Evolutionary conservation across 495 filamentous ascomycete genomes (phyloP), one percentile per base, ranked within the genome.

Genomic region (Penicillium subrubescens): DNA sequence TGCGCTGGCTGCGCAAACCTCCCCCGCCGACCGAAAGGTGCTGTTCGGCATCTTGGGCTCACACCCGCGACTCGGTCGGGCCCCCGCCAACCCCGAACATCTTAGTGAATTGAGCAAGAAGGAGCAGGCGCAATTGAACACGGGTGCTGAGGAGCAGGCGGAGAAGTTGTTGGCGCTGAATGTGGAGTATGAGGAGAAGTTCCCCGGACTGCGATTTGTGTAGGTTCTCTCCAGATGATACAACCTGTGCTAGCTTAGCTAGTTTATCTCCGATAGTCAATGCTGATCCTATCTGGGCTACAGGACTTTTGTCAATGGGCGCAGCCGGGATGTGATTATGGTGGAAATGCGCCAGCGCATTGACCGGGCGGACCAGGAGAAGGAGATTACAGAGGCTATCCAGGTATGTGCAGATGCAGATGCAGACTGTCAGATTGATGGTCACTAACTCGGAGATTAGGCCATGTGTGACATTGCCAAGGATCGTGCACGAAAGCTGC

Each of bases 131-230:
- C 86, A 90, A 67, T 74, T 97, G 66, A 82, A 88, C 41, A 70
- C 70, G 0, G 84, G 73, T 3, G 86, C 79, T 14, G 82, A 84
- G 60, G 79, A 85, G 66, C 78, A 94, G 52, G 81, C 80, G 41
- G 73, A 74, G 64, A 71, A 73, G 39, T 56, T 82, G 53, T 60
- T 66, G 23, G 63, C 67, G 35, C 73, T 97, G 72, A 99, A 99
- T 74, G 77, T 77, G 5, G 86, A 91, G 76, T 99, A 97, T 73
- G 95, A 97, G 77, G 80, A 77, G 43, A 83, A 68, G 50, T 99
- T 96, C 78, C 92, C 92, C 8, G 91, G 94, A 5, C 72, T 98
- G 73, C 81, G 88, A 79, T 97, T 96, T 82, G 92, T 97, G 83
- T 91, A 86, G 55, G 87, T 81, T 41, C n/a, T 43, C 29, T 23